phyloP scores from a whole-genome alignment of 768 basidiomycete species.

The Mycena leptocephala region DNA sequence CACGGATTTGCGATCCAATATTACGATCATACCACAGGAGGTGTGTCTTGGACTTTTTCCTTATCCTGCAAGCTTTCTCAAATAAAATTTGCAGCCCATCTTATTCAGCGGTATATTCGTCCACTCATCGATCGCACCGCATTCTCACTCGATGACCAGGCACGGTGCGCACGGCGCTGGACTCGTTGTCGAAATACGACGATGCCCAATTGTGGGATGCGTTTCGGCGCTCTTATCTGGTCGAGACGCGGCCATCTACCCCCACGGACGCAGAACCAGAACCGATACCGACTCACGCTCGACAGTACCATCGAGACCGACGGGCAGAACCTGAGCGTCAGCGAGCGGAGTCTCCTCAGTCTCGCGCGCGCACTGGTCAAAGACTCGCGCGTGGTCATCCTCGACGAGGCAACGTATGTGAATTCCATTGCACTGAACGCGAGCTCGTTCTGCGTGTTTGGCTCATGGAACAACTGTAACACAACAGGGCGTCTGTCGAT shows the following conservation, averaged over 20 bases:
- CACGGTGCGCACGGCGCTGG: conserved; percentile 45
- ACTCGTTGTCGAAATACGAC: conserved; percentile 74
- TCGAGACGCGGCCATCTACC: conserved; percentile 40
- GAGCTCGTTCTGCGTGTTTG: neutral
- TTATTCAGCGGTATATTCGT: conserved; percentile 76
- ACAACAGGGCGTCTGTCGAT: too few relatives aligned
- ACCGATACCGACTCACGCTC: conserved; percentile 65
- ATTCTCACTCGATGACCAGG: too few relatives aligned
- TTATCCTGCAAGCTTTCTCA: neutral
- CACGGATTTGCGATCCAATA: conserved; percentile 71
- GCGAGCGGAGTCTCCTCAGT: conserved; percentile 82
- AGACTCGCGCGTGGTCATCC: too few relatives aligned
- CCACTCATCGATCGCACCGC: too few relatives aligned
- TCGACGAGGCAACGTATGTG: conserved; percentile 82
- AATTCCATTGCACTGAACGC: neutral
- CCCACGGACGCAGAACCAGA: conserved; percentile 56
- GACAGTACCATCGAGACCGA: conserved; percentile 85
- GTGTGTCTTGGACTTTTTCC: too few relatives aligned
- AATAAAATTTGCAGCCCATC: conserved; percentile 55
- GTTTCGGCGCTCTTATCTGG: conserved; percentile 70
- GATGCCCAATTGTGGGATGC: conserved; percentile 82
- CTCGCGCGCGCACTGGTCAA: too few relatives aligned
- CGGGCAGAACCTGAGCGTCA: conserved; percentile 82
- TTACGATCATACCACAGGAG: too few relatives aligned
- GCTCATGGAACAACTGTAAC: too few relatives aligned